Percentiles rank a stretch among this genome's conserved stretches.
Evolutionary conservation across 371 early-diverging fungal genomes (phyloP).

Genomic region (Mucor saturninus): DNA sequence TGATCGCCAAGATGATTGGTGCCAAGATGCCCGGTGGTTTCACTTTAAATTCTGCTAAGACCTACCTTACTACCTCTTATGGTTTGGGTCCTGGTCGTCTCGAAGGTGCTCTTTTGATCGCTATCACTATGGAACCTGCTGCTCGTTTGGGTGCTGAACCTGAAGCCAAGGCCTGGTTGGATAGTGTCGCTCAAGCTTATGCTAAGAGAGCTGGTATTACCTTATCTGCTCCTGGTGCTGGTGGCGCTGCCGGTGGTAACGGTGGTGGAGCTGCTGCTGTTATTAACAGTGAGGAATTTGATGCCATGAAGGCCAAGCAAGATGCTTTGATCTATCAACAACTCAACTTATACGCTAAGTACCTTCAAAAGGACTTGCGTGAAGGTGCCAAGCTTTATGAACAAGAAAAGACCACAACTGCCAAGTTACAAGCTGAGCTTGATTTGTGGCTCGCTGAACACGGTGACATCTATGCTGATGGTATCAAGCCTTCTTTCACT

Average conservation of each 20-base stretch:
- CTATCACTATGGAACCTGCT: slow-evolving; percentile 87
- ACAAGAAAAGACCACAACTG: slow-evolving; percentile 68
- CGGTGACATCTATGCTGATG: slow-evolving; percentile 86
- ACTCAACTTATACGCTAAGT: slow-evolving; percentile 86
- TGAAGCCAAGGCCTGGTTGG: slow-evolving; percentile 92
- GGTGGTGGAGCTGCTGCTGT: slow-evolving; percentile 70
- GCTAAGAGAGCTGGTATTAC: slow-evolving; percentile 81
- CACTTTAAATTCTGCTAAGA: slow-evolving; percentile 80
- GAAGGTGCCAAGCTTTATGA: slow-evolving; percentile 77
- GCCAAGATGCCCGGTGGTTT: slow-evolving; percentile 96
- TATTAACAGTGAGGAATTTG: slow-evolving; percentile 90
- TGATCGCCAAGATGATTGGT: slow-evolving; percentile 85
- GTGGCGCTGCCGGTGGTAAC: slow-evolving; percentile 62
- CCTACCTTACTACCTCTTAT: slow-evolving; percentile 68
- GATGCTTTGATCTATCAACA: slow-evolving; percentile 83
- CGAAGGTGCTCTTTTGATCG: slow-evolving; percentile 83
- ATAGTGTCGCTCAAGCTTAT: slow-evolving; percentile 78
- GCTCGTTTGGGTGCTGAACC: slow-evolving; percentile 79
- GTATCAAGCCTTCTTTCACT: slow-evolving; percentile 86
- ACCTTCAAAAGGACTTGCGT: slow-evolving; percentile 86
- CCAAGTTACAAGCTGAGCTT: slow-evolving; percentile 79
- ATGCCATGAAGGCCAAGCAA: slow-evolving; percentile 82
- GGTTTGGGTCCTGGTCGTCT: slow-evolving; percentile 90
- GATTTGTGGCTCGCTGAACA: slow-evolving; percentile 92
- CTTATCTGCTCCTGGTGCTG: slow-evolving; percentile 64